These are phyloP conservation scores for Sporothrix globosa DNA, from an alignment of 2,329 filamentous ascomycete genomes.

Conservation along the genomic window DNA sequence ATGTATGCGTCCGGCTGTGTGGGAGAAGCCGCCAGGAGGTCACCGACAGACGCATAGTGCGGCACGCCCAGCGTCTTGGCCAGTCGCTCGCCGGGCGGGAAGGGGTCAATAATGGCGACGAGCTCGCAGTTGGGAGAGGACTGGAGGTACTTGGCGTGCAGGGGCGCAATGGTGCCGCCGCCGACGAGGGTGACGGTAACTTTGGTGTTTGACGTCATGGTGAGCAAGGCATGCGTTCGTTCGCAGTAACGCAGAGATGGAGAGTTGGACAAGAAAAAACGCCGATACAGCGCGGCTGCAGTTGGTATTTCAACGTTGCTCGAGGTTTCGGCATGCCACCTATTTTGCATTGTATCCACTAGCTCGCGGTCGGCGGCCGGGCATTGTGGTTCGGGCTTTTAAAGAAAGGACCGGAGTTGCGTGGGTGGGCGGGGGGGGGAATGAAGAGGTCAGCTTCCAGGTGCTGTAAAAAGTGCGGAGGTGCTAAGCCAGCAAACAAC, in stretches of 20 bases:
- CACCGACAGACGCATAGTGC: background rate
- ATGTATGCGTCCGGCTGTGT: slow-evolving; percentile 6
- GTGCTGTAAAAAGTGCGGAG: too few relatives aligned
- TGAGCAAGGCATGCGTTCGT: background rate
- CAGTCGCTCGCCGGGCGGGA: slow-evolving; percentile 13
- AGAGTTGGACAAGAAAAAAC: background rate
- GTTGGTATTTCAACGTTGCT: background rate
- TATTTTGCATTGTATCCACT: too few relatives aligned
- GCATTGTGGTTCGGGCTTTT: too few relatives aligned
- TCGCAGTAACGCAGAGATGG: too few relatives aligned
- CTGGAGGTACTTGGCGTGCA: slow-evolving; percentile 9
- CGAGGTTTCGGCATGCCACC: background rate
- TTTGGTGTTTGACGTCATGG: background rate
- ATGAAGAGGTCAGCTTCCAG: too few relatives aligned
- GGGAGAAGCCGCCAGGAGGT: background rate
- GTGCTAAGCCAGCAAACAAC: too few relatives aligned
- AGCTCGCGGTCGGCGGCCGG: too few relatives aligned
- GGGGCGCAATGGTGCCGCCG: slow-evolving; percentile 19
- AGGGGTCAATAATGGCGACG: slow-evolving; percentile 12
- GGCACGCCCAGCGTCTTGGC: slow-evolving; percentile 11
- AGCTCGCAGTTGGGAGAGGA: slow-evolving; percentile 8
- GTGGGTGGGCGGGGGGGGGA: too few relatives aligned
- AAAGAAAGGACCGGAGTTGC: too few relatives aligned
- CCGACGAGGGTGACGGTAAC: slow-evolving; percentile 10
- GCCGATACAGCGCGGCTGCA: background rate